Evolutionary conservation across 441 rosid species (phyloP).

Genomic region (Eutrema salsugineum): DNA sequence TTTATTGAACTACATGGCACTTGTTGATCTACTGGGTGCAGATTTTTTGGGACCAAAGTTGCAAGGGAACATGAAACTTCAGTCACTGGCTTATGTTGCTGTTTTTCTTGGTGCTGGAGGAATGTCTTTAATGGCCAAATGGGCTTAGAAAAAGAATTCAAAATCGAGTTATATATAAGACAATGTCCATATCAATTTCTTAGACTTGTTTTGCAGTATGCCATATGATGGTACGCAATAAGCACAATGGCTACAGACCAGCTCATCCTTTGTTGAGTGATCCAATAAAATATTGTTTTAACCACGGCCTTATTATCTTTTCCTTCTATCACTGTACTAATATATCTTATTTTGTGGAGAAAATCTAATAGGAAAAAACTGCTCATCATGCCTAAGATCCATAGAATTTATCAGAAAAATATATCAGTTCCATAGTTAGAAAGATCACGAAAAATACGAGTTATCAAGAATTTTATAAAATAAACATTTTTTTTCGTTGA

Average conservation of each 20-base stretch:
- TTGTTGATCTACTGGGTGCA: constrained; percentile 43
- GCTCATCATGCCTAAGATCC: neutral
- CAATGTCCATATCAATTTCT: neutral
- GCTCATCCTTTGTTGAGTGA: neutral
- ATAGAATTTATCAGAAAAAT: neutral
- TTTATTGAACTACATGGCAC: constrained; percentile 45
- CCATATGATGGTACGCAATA: neutral
- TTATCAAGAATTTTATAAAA: neutral
- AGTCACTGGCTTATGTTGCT: constrained; percentile 31
- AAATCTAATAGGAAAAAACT: neutral
- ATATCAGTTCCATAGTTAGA: neutral
- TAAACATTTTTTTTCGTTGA: neutral
- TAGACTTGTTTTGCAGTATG: neutral
- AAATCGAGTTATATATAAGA: neutral
- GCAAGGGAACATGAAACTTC: constrained; percentile 41
- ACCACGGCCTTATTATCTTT: neutral
- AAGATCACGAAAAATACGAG: neutral
- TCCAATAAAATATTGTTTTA: neutral
- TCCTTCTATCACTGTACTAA: neutral
- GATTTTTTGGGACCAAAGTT: constrained; percentile 51
- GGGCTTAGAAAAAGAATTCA: constrained; percentile 36
- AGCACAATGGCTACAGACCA: neutral
- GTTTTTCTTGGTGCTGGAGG: constrained; percentile 45
- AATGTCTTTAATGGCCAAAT: constrained; percentile 52
- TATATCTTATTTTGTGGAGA: neutral